Percentiles rank a stretch among this genome's conserved stretches.
Conservation (phyloP, 495 filamentous ascomycete genomes). For the Neurospora sp. region DNA sequence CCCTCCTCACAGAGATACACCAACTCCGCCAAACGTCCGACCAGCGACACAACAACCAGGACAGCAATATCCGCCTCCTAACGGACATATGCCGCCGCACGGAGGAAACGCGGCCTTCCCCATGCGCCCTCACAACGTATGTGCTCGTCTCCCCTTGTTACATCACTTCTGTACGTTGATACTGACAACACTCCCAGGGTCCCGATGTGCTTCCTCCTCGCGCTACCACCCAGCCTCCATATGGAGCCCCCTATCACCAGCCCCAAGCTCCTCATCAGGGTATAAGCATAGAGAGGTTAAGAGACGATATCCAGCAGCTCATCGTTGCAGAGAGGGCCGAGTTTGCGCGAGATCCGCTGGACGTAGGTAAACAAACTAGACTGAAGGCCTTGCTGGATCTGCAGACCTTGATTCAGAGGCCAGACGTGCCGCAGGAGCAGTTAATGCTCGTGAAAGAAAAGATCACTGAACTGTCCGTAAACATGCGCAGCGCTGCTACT, state of each 20-base stretch:
- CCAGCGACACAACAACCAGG: constrained; percentile 12
- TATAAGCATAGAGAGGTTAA: constrained; percentile 61
- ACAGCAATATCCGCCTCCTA: constrained; percentile 15
- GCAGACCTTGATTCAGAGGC: constrained; percentile 66
- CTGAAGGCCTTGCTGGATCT: constrained; percentile 82
- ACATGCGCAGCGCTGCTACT: constrained; percentile 28
- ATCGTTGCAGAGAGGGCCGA: constrained; percentile 60
- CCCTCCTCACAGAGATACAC: constrained; percentile 52
- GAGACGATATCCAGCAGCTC: constrained; percentile 68
- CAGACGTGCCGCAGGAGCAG: constrained; percentile 70
- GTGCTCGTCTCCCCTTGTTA: background rate
- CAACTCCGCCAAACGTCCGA: constrained; percentile 53
- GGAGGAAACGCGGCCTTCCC: constrained; percentile 16
- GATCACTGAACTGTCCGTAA: constrained; percentile 59
- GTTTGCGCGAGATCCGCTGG: constrained; percentile 61
- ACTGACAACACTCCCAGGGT: constrained; percentile 16
- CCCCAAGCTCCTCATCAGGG: constrained; percentile 24
- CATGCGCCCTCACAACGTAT: constrained; percentile 17
- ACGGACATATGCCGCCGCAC: constrained; percentile 9
- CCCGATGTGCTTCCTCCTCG: constrained; percentile 13
- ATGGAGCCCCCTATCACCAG: constrained; percentile 15
- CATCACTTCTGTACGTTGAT: background rate
- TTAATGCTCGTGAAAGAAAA: constrained; percentile 70
- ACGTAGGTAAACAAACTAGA: constrained; percentile 62
- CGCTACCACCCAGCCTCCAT: constrained; percentile 27